phyloP scores from a whole-genome alignment of 208 protist genomes.

The Spongospora subterranea region DNA sequence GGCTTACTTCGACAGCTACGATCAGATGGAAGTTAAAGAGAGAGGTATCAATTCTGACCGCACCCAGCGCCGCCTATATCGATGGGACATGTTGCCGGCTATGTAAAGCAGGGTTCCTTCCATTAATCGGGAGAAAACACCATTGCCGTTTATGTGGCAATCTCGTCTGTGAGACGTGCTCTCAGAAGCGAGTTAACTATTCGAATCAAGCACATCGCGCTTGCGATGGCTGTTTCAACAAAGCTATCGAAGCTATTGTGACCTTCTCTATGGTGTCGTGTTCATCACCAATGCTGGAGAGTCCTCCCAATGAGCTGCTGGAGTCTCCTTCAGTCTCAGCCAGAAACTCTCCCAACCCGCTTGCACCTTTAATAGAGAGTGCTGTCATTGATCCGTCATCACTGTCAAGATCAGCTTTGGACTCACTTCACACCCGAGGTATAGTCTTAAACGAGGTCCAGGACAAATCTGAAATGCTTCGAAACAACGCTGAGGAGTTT shows the following conservation, averaged over 20 bases:
- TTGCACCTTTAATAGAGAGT: background rate
- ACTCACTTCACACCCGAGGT: background rate
- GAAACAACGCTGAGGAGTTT: constrained; percentile 26
- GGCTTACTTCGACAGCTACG: background rate
- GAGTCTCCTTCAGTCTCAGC: background rate
- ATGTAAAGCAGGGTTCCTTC: background rate
- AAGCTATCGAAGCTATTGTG: constrained; percentile 25
- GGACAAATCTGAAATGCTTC: background rate
- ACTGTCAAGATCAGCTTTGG: too few species aligned
- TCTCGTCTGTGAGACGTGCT: constrained; percentile 35
- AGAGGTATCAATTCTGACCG: background rate
- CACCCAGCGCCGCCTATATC: background rate
- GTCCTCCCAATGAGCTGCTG: background rate
- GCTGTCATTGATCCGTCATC: background rate
- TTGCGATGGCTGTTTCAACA: constrained; percentile 42
- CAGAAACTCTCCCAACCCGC: background rate
- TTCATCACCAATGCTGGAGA: background rate
- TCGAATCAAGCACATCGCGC: constrained; percentile 19
- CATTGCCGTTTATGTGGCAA: constrained; percentile 19
- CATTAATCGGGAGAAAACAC: constrained; percentile 26
- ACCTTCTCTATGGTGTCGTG: background rate
- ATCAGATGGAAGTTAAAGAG: constrained; percentile 39
- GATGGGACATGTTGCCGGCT: constrained; percentile 6
- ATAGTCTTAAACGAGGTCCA: background rate
- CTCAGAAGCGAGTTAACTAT: background rate